Conservation (phyloP, 2,329 filamentous ascomycete genomes). For the Knufia fluminis region DNA sequence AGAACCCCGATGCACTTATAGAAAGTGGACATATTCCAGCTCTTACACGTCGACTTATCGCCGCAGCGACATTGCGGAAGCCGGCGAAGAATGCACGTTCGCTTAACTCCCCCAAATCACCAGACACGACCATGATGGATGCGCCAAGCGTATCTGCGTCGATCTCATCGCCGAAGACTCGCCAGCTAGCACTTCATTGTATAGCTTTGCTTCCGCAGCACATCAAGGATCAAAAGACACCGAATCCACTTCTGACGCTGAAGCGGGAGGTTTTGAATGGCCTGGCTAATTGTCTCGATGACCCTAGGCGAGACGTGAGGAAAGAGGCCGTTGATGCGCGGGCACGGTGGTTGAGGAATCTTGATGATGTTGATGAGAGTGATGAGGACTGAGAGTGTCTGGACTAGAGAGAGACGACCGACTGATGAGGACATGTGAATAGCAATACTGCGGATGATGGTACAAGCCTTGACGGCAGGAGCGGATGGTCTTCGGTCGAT, state of each 20-base stretch:
- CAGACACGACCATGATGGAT: conserved; percentile 5
- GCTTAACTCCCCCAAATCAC: conserved; percentile 13
- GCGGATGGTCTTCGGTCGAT: too few relatives aligned
- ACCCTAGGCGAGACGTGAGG: conserved; percentile 53
- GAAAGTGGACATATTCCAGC: conserved; percentile 48
- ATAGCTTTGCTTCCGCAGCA: conserved; percentile 20
- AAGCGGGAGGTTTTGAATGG: conserved; percentile 49
- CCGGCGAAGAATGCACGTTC: neutral
- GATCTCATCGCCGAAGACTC: conserved; percentile 19
- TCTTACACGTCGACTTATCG: conserved; percentile 47
- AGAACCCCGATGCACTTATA: conserved; percentile 45
- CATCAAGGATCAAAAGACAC: conserved; percentile 26
- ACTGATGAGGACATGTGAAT: too few relatives aligned
- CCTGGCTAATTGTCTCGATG: conserved; percentile 49
- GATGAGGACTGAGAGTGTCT: conserved; percentile 29
- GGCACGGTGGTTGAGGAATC: conserved; percentile 47
- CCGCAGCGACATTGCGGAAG: conserved; percentile 31
- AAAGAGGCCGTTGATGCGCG: conserved; percentile 54
- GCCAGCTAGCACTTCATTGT: conserved; percentile 20
- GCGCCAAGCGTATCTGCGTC: conserved; percentile 15
- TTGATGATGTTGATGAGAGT: conserved; percentile 50
- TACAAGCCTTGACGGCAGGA: too few relatives aligned
- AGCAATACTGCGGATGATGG: too few relatives aligned
- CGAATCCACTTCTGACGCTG: conserved; percentile 44
- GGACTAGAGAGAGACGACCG: neutral